phyloP scores from a whole-genome alignment of 2,329 filamentous ascomycete genomes.

The Botrytis fabae region DNA sequence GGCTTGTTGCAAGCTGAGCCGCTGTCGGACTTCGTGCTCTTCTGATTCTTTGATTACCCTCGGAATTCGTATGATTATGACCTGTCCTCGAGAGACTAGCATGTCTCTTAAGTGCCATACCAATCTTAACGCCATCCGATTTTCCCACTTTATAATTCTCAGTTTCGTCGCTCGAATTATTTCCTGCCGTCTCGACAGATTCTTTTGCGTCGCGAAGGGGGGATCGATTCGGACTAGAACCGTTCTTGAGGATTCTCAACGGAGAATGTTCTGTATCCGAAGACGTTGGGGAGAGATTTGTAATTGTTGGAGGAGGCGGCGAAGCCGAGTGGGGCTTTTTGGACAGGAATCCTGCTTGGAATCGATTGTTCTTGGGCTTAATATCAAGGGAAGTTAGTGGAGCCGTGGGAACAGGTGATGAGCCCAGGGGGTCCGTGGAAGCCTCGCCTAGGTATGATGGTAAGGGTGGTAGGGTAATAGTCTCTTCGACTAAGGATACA shows the following conservation, averaged over 20 bases:
- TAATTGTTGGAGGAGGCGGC: conserved; percentile 59
- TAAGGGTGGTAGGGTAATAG: conserved; percentile 47
- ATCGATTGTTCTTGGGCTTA: conserved; percentile 69
- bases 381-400: conserved; percentile 61
- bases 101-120: conserved; percentile 38
- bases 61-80: conserved; percentile 31
- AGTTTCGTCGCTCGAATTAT: conserved; percentile 41
- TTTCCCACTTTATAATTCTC: conserved; percentile 38
- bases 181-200: conserved; percentile 40
- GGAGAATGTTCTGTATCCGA: conserved; percentile 56
- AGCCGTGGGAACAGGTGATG: conserved; percentile 56
- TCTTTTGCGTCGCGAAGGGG: conserved; percentile 43
- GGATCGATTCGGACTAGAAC: conserved; percentile 50
- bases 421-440: conserved; percentile 44
- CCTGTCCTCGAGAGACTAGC: conserved; percentile 36
- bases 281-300: conserved; percentile 53
- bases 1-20: conserved; percentile 53
- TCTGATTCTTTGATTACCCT: conserved; percentile 31
- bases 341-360: conserved; percentile 84
- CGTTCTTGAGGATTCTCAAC: conserved; percentile 53
- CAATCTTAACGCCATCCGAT: conserved; percentile 38
- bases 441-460: conserved; percentile 51
- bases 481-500: conserved; percentile 51
- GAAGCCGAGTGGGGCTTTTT: conserved; percentile 58
- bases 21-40: conserved; percentile 43